Percentiles rank a stretch among this genome's conserved stretches.
phyloP scores from a whole-genome alignment of 768 basidiomycete genomes.

The Auricularia cornea region DNA sequence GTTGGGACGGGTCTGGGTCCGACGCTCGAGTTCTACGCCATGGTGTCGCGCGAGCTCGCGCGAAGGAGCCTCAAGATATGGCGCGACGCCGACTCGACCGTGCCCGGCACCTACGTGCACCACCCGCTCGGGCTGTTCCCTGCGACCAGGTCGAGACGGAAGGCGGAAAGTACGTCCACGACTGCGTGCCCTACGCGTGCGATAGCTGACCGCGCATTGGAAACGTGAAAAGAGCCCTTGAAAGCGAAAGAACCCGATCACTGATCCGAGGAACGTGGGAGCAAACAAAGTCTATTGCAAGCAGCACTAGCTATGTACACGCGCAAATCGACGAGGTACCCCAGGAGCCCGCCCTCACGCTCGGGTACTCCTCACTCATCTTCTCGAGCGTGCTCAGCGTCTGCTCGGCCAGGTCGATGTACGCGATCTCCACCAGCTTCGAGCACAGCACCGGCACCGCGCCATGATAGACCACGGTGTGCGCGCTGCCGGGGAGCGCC shows the following conservation, averaged over 20 bases:
- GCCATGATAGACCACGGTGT: slow-evolving; percentile 96
- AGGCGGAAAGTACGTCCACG: too few relatives aligned
- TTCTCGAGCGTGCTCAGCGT: slow-evolving; percentile 97
- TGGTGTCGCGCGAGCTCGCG: slow-evolving; percentile 93
- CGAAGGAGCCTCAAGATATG: slow-evolving; percentile 81
- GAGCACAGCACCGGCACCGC: slow-evolving; percentile 96
- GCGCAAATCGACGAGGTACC: too few relatives aligned
- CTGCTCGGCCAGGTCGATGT: slow-evolving; percentile 97
- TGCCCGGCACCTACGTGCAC: slow-evolving; percentile 64
- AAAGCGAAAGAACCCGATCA: too few relatives aligned
- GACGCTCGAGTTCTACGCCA: slow-evolving; percentile 94
- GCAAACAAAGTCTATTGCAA: too few relatives aligned
- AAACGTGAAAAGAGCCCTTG: too few relatives aligned
- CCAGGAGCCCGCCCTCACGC: slow-evolving; percentile 92
- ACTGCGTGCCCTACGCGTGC: too few relatives aligned
- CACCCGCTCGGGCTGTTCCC: slow-evolving; percentile 87
- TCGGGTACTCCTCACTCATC: slow-evolving; percentile 95
- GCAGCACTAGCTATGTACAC: too few relatives aligned
- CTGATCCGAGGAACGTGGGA: too few relatives aligned
- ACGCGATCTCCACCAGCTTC: slow-evolving; percentile 94
- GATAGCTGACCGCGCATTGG: too few relatives aligned
- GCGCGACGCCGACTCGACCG: slow-evolving; percentile 67
- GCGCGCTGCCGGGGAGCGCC: slow-evolving; percentile 97
- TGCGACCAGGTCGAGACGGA: slow-evolving; percentile 36
- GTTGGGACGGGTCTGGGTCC: slow-evolving; percentile 97